phyloP scores from a whole-genome alignment of 2,329 filamentous ascomycete species.

The Fusarium aywerte region DNA sequence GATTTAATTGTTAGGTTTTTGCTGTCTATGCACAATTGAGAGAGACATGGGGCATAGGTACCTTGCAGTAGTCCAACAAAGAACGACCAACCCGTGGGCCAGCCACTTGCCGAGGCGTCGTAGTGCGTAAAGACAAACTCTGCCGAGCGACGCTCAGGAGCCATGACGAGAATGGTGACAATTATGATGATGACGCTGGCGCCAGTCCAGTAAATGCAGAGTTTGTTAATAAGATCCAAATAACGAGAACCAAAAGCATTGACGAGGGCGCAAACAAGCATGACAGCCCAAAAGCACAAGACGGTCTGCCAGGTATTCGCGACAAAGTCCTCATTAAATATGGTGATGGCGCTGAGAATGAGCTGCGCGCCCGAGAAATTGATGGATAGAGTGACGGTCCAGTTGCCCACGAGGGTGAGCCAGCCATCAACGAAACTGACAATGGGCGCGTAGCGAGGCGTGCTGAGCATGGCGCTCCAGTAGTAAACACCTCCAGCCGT shows the following conservation, averaged over 20 bases:
- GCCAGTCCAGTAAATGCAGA: slow-evolving; percentile 79
- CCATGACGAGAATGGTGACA: slow-evolving; percentile 74
- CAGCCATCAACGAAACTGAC: slow-evolving; percentile 79
- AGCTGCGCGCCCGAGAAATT: slow-evolving; percentile 77
- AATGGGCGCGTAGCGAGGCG: slow-evolving; percentile 68
- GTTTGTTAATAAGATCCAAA: slow-evolving; percentile 74
- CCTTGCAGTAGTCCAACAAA: slow-evolving; percentile 65
- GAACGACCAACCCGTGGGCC: slow-evolving; percentile 73
- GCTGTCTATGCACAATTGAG: not conserved
- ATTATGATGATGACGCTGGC: slow-evolving; percentile 75
- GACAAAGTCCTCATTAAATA: slow-evolving; percentile 70
- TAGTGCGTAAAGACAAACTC: slow-evolving; percentile 76
- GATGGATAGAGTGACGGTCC: slow-evolving; percentile 75
- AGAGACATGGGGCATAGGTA: slow-evolving; percentile 48
- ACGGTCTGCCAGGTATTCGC: slow-evolving; percentile 77
- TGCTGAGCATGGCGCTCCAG: slow-evolving; percentile 76
- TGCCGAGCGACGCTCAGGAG: slow-evolving; percentile 70
- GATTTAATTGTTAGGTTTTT: slow-evolving; percentile 17
- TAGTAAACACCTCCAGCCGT: slow-evolving; percentile 75
- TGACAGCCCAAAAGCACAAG: slow-evolving; percentile 76
- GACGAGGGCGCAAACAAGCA: slow-evolving; percentile 70
- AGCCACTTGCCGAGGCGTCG: slow-evolving; percentile 74
- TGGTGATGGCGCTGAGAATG: slow-evolving; percentile 73
- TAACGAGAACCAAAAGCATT: slow-evolving; percentile 71
- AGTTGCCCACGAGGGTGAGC: slow-evolving; percentile 79